These are phyloP conservation scores for Grifola frondosa DNA, from an alignment of 1,284 basidiomycete genomes.

Conservation along the genomic window DNA sequence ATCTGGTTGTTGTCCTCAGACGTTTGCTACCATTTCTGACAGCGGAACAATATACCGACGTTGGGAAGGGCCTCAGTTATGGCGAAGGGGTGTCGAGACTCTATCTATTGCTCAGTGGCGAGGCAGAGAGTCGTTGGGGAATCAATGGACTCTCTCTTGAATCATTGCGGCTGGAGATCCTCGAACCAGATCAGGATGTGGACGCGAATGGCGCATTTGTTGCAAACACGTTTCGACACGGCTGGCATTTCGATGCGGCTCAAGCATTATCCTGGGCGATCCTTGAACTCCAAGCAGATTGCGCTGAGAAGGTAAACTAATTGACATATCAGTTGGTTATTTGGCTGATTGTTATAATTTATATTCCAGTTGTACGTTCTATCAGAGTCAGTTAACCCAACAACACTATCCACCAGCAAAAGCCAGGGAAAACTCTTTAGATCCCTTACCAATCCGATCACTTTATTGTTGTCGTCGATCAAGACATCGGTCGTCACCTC, in stretches of 20 bases:
- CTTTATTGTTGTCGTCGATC: slow-evolving; percentile 54
- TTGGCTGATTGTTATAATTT: slow-evolving; percentile 22
- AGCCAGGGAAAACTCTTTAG: no score
- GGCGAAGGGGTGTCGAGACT: slow-evolving; percentile 47
- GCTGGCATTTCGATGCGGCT: slow-evolving; percentile 65
- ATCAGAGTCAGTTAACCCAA: slow-evolving; percentile 57
- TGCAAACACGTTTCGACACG: slow-evolving; percentile 65
- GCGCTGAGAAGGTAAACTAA: slow-evolving; percentile 58
- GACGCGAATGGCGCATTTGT: slow-evolving; percentile 46
- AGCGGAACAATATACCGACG: slow-evolving; percentile 15
- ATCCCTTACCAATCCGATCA: no score
- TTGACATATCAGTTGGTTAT: background rate
- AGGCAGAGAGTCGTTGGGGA: slow-evolving; percentile 65
- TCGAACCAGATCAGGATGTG: slow-evolving; percentile 18
- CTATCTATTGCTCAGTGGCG: slow-evolving; percentile 54
- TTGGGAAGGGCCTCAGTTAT: no score
- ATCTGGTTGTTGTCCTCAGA: slow-evolving; percentile 66
- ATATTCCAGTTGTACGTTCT: slow-evolving; percentile 53
- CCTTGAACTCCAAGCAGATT: slow-evolving; percentile 84
- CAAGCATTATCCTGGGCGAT: slow-evolving; percentile 82
- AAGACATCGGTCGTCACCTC: slow-evolving; percentile 32
- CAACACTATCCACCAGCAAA: slow-evolving; percentile 39
- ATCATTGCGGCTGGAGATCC: slow-evolving; percentile 54
- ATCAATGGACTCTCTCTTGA: slow-evolving; percentile 65
- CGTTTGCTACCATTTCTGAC: slow-evolving; percentile 73